phyloP scores from a whole-genome alignment of 2,329 filamentous ascomycete genomes.

The Decorospora gaudefroyi region DNA sequence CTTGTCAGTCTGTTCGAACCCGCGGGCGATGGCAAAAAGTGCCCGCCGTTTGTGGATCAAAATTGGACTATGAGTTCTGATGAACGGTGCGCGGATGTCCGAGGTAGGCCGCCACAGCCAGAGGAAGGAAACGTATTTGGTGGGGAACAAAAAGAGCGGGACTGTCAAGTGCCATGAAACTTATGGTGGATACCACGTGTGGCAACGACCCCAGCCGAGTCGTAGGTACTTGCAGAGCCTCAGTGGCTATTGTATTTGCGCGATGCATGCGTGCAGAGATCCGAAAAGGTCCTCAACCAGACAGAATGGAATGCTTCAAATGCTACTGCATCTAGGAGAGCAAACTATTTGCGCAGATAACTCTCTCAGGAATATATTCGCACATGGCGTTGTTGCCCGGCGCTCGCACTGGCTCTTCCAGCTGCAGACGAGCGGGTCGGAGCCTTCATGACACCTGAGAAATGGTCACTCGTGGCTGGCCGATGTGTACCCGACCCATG shows the following conservation, averaged over 20 bases:
- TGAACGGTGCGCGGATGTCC: slow-evolving; percentile 4
- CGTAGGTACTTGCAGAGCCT: not conserved
- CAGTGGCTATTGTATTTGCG: too few relatives aligned
- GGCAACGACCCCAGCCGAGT: not conserved
- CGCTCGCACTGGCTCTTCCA: slow-evolving; percentile 14
- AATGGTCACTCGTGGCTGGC: slow-evolving; percentile 12
- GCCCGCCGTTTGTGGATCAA: slow-evolving; percentile 22
- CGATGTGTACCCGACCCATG: slow-evolving; percentile 8
- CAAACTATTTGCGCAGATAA: not conserved
- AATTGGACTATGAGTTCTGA: not conserved
- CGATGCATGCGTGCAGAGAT: not conserved
- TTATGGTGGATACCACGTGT: not conserved
- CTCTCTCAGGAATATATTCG: slow-evolving; percentile 10
- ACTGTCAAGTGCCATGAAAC: slow-evolving; percentile 8
- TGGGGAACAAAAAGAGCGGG: slow-evolving; percentile 4
- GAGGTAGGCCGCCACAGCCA: slow-evolving; percentile 3
- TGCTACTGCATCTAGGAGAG: slow-evolving; percentile 2
- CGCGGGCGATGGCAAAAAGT: slow-evolving; percentile 11
- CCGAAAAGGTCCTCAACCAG: not conserved
- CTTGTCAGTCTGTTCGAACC: slow-evolving; percentile 15
- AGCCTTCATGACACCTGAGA: slow-evolving; percentile 15
- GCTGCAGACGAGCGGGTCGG: slow-evolving; percentile 26
- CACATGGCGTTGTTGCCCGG: slow-evolving; percentile 13
- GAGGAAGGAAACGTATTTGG: slow-evolving; percentile 8
- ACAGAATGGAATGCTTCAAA: slow-evolving; percentile 1